Evolutionary conservation across 2,329 filamentous ascomycete species (phyloP).

Genomic region (Scedosporium aurantiacum): DNA sequence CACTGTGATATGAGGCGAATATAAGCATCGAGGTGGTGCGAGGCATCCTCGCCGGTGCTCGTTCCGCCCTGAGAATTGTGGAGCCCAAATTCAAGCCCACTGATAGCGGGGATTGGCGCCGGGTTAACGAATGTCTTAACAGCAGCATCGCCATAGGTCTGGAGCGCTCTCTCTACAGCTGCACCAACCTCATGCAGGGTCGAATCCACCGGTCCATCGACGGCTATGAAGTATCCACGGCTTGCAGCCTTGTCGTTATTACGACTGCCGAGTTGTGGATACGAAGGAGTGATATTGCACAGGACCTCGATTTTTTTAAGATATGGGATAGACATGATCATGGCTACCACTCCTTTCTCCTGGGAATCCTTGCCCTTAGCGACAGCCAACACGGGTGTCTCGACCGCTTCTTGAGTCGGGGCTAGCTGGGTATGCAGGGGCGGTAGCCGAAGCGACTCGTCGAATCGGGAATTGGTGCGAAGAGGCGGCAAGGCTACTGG

Average conservation of each 20-base stretch:
- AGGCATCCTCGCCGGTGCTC: constrained; percentile 9
- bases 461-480: constrained; percentile 20
- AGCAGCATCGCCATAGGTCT: constrained; percentile 26
- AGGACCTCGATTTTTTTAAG: constrained; percentile 68
- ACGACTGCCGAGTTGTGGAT: constrained; percentile 29
- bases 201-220: constrained; percentile 61
- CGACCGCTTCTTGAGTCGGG: constrained; percentile 10
- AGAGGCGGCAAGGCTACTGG: background rate
- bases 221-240: constrained; percentile 70
- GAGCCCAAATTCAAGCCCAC: background rate
- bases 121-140: constrained; percentile 34
- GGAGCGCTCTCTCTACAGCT: constrained; percentile 54
- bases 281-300: constrained; percentile 60
- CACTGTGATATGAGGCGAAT: constrained; percentile 59
- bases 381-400: constrained; percentile 1
- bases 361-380: background rate
- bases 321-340: constrained; percentile 66
- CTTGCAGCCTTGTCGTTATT: constrained; percentile 24
- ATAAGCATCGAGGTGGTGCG: constrained; percentile 32
- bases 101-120: background rate
- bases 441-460: constrained; percentile 42
- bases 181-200: constrained; percentile 46
- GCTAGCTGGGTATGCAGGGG: constrained; percentile 35
- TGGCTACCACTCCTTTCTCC: constrained; percentile 40
- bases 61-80: background rate